A percentile compares a stretch with the other conserved stretches of the same genome.
These are phyloP conservation scores for Sclerotinia subarctica DNA, from an alignment of 2,329 filamentous ascomycete genomes.

Conservation along the genomic window DNA sequence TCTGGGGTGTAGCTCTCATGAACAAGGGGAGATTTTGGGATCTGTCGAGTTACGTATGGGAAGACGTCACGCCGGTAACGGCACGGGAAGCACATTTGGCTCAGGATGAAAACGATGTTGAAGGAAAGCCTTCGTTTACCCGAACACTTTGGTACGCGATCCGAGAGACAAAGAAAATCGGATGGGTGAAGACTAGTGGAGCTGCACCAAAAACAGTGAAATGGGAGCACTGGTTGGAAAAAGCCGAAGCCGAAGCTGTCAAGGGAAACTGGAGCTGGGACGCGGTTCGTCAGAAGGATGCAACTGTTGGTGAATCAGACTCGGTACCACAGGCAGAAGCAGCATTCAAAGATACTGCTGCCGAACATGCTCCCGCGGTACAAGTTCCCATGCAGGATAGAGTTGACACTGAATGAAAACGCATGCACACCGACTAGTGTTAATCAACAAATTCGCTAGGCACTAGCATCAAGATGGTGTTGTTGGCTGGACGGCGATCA, in stretches of 20 bases:
- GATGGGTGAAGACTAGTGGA: slow-evolving; percentile 52
- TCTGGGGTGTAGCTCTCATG: slow-evolving; percentile 46
- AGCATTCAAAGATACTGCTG: slow-evolving; percentile 25
- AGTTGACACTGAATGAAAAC: not conserved
- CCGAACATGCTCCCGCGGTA: slow-evolving; percentile 33
- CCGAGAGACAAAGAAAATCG: slow-evolving; percentile 49
- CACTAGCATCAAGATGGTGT: not conserved
- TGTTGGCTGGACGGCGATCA: not conserved
- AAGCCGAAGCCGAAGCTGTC: slow-evolving; percentile 45
- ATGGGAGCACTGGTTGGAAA: slow-evolving; percentile 53
- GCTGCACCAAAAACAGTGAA: slow-evolving; percentile 49
- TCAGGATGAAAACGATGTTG: slow-evolving; percentile 40
- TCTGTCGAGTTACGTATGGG: slow-evolving; percentile 49
- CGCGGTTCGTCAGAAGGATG: slow-evolving; percentile 49
- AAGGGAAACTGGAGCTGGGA: slow-evolving; percentile 42
- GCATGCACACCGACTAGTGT: not conserved
- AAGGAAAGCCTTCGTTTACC: slow-evolving; percentile 50
- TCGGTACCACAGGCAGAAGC: slow-evolving; percentile 17
- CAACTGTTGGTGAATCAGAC: slow-evolving; percentile 42
- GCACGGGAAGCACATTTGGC: slow-evolving; percentile 40
- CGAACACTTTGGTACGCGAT: slow-evolving; percentile 59
- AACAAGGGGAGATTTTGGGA: slow-evolving; percentile 54
- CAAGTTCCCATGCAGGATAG: slow-evolving; percentile 27
- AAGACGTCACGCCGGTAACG: slow-evolving; percentile 44
- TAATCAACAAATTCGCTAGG: not conserved